Conservation (phyloP, 306 rosid species). For the Medicago arabica region DNA sequence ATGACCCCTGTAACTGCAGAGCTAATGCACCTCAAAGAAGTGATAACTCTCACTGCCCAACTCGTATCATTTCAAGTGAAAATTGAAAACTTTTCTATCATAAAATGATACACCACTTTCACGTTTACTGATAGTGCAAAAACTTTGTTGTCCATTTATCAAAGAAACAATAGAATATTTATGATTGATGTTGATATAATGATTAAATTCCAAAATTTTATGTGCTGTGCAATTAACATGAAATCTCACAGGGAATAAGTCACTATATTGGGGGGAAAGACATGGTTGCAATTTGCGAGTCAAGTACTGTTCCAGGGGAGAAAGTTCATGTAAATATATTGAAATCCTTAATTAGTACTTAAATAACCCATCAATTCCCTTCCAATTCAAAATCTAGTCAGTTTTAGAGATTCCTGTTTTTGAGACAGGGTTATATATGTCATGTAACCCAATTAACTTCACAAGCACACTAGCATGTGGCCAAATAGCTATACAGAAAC, state of each 20-base stretch:
- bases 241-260: not conserved
- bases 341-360: not conserved
- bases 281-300: not conserved
- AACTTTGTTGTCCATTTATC: not conserved
- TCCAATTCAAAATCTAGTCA: conserved; percentile 1
- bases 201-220: not conserved
- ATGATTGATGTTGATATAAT: not conserved
- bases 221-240: not conserved
- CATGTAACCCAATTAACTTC: not conserved
- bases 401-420: not conserved
- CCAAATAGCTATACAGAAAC: not conserved
- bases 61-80: not conserved
- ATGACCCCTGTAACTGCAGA: too few relatives aligned
- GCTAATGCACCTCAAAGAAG: too few relatives aligned
- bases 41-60: too few relatives aligned
- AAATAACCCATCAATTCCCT: not conserved
- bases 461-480: not conserved
- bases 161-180: not conserved
- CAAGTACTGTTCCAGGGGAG: not conserved
- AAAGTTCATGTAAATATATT: not conserved
- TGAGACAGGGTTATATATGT: not conserved
- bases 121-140: not conserved
- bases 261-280: not conserved
- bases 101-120: not conserved
- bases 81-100: not conserved